Base-by-base conservation (phyloP, 2,329 filamentous ascomycete species). In the Ophiostoma australiae region DNA sequence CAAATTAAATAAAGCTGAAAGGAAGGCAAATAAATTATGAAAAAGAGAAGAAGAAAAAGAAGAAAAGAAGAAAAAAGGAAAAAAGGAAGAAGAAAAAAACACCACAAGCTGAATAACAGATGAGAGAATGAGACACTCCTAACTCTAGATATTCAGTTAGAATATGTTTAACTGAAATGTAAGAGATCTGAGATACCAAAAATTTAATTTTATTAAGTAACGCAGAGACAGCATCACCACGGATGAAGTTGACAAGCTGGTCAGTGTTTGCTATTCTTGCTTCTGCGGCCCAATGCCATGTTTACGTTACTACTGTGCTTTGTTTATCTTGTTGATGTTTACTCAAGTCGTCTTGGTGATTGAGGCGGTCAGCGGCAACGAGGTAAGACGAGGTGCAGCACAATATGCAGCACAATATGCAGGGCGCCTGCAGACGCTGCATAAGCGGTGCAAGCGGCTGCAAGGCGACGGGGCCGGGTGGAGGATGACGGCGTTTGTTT, bases 291-390 rank as follows among this genome's bases (percentile, higher is more conserved):
- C 1, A 7, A 7, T 33, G 0, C 4, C 58, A 17, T 63, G 27
- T 63, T 63, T 33, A 63, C 27, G 20, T 33, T 10, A 10, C 20
- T 10, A 63, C 27, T 33, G n/a, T 55, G 44, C 11, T 61, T 27
- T 58, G n/a, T 58, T 58, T 58, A 27, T 58, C 6, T 39, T n/a
- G 17, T 55, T 27, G 35, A 52, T 61, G 65, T 70, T 68, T 68
- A 70, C 69, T 68, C 13, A 1, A 55, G 70, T 72, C 70, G 70
- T 71, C 70, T 69, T 71, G 68, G 70, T 69, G 69, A 70, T 70
- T 23, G 48, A 23, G 37, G 69, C 69, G 65, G 69, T 70, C 69
- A 70, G 69, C 65, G 68, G 69, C 48, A 58, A 27, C 23, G 27
- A 27, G 4, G 69, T 33, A 63, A 68, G 44, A 70, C 65, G 69